Percentiles rank a stretch among this genome's conserved stretches.
phyloP scores from a whole-genome alignment of 2,329 filamentous ascomycete genomes.

The Penicillium capsulatum region DNA sequence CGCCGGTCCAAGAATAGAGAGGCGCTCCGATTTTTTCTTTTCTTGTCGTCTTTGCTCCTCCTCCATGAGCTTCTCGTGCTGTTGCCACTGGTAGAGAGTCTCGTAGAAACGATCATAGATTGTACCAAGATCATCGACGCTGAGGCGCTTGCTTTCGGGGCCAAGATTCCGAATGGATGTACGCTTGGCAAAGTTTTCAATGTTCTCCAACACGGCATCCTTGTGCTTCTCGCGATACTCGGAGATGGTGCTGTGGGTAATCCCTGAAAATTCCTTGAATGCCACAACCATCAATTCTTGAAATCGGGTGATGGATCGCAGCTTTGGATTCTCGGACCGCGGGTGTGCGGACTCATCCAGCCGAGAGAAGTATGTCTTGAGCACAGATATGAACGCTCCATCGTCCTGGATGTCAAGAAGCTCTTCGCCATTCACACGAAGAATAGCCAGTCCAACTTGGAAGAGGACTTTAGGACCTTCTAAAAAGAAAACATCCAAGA shows the following conservation, averaged over 20 bases:
- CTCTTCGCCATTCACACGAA: constrained; percentile 95
- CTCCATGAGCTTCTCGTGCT: constrained; percentile 72
- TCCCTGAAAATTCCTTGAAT: constrained; percentile 95
- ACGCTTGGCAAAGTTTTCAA: constrained; percentile 94
- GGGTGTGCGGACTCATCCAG: constrained; percentile 95
- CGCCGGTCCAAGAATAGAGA: constrained; percentile 43
- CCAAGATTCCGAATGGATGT: constrained; percentile 95
- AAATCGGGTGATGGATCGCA: constrained; percentile 89
- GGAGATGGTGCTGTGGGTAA: constrained; percentile 87
- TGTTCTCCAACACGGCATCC: constrained; percentile 87
- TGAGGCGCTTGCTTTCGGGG: constrained; percentile 88
- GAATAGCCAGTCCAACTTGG: constrained; percentile 92
- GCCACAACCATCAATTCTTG: constrained; percentile 99
- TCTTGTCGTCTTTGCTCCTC: constrained; percentile 65
- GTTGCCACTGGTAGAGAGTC: constrained; percentile 85
- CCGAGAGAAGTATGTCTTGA: constrained; percentile 90
- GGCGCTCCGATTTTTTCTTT: constrained; percentile 50
- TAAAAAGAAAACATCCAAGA: constrained; percentile 96
- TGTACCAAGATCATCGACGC: constrained; percentile 77
- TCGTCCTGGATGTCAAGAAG: constrained; percentile 89
- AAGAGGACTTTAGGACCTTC: constrained; percentile 97
- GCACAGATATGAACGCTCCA: constrained; percentile 90
- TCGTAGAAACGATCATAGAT: constrained; percentile 94
- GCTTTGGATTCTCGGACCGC: constrained; percentile 89
- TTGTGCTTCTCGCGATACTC: constrained; percentile 91